These are phyloP conservation scores for Huntiella omanensis DNA, from an alignment of 2,329 filamentous ascomycete genomes.

Conservation along the genomic window DNA sequence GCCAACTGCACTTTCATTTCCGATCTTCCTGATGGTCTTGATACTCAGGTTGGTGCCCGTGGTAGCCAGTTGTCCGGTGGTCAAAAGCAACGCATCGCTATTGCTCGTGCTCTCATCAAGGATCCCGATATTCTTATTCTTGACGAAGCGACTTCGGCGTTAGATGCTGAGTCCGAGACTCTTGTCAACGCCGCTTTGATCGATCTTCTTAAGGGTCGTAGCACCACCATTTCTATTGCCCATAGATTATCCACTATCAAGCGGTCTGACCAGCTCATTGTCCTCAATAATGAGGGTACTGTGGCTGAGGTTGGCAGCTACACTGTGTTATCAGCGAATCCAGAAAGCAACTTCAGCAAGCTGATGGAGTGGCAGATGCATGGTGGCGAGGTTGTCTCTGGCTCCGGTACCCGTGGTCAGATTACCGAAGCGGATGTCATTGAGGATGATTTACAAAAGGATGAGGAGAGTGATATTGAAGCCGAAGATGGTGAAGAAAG, in stretches of 20 bases:
- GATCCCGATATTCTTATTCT: slow-evolving; percentile 92
- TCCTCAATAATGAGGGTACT: slow-evolving; percentile 66
- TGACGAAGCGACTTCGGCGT: slow-evolving; percentile 86
- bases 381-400: slow-evolving; percentile 44
- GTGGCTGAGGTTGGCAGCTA: slow-evolving; percentile 88
- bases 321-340: slow-evolving; percentile 50
- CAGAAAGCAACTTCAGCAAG: slow-evolving; percentile 72
- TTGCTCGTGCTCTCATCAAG: slow-evolving; percentile 84
- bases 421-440: slow-evolving; percentile 34
- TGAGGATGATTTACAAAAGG: slow-evolving; percentile 28
- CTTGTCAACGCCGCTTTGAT: slow-evolving; percentile 82
- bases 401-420: slow-evolving; percentile 17
- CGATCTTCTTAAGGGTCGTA: slow-evolving; percentile 63
- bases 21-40: slow-evolving; percentile 88
- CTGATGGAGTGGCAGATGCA: slow-evolving; percentile 99
- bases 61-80: slow-evolving; percentile 89
- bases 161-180: slow-evolving; percentile 93
- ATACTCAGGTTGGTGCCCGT: slow-evolving; percentile 80
- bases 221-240: slow-evolving; percentile 94
- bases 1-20: slow-evolving; percentile 95
- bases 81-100: slow-evolving; percentile 95
- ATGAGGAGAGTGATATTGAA: slow-evolving; percentile 17
- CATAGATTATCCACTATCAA: slow-evolving; percentile 94
- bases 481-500: slow-evolving; percentile 16
- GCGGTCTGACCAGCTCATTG: slow-evolving; percentile 83